These are phyloP conservation scores for Sarocladium oryzae DNA, from an alignment of 2,329 filamentous ascomycete genomes.

Conservation along the genomic window DNA sequence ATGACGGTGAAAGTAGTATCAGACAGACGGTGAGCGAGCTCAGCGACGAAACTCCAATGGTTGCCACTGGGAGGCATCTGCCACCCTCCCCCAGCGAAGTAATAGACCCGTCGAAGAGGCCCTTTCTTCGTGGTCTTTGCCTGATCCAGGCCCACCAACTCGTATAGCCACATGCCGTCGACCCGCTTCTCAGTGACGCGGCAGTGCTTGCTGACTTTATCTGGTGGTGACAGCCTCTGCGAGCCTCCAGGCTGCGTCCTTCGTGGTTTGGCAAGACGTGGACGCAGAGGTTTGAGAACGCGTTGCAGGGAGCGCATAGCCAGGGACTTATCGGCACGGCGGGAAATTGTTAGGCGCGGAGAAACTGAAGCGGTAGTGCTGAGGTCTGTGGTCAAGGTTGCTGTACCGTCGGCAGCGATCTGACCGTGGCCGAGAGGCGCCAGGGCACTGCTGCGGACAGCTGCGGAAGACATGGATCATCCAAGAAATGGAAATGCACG, in stretches of 20 bases:
- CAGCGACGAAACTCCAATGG: conserved; percentile 45
- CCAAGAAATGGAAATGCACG: not conserved
- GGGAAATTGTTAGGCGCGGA: not conserved
- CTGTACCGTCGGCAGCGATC: conserved; percentile 1
- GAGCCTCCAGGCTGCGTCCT: not conserved
- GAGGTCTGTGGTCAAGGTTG: not conserved
- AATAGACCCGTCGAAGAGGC: conserved; percentile 33
- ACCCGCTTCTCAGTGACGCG: conserved; percentile 11
- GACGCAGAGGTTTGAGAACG: conserved; percentile 10
- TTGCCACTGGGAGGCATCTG: conserved; percentile 40
- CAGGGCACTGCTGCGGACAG: not conserved
- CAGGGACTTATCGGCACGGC: conserved; percentile 8
- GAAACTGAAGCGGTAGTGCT: not conserved
- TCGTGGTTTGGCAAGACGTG: conserved; percentile 1
- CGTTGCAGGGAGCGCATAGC: conserved; percentile 9
- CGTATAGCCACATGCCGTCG: conserved; percentile 21
- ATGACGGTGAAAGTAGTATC: conserved; percentile 38
- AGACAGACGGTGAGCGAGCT: conserved; percentile 35
- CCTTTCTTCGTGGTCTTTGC: conserved; percentile 14
- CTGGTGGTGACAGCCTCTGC: conserved; percentile 1
- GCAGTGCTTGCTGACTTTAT: not conserved
- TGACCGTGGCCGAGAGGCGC: not conserved
- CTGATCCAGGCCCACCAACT: conserved; percentile 10
- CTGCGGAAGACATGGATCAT: not conserved
- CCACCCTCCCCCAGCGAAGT: conserved; percentile 52